Evolutionary conservation across 176 grass and related monocot species (phyloP).

Genomic region (Rhipidocladum racemiflorum): DNA sequence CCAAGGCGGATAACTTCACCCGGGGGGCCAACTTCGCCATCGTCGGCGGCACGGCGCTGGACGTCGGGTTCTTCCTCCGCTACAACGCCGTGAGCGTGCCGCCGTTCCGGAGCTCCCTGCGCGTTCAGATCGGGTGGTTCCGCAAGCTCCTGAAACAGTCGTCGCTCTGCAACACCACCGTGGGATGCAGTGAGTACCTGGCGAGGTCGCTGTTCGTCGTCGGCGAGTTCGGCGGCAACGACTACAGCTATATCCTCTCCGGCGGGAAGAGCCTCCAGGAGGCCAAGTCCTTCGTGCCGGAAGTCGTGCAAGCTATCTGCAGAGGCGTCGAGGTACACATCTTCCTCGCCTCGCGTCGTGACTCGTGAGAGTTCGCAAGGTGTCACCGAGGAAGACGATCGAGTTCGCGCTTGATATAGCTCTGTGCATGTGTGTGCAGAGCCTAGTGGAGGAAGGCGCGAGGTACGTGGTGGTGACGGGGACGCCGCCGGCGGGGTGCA

Average conservation of each 20-base stretch:
- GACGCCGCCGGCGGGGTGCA: slow-evolving; percentile 32
- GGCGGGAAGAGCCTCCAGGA: slow-evolving; percentile 38
- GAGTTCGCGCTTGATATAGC: neutral
- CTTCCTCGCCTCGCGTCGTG: neutral
- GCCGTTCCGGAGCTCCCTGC: slow-evolving; percentile 54
- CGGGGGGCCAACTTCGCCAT: slow-evolving; percentile 66
- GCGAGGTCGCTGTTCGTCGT: slow-evolving; percentile 61
- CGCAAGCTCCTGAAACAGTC: slow-evolving; percentile 5
- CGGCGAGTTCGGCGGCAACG: slow-evolving; percentile 91
- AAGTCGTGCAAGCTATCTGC: slow-evolving; percentile 47
- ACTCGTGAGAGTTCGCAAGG: neutral
- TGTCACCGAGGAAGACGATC: neutral
- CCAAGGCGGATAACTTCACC: slow-evolving; percentile 6
- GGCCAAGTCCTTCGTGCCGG: slow-evolving; percentile 39
- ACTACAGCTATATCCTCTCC: slow-evolving; percentile 59
- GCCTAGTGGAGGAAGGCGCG: slow-evolving; percentile 40
- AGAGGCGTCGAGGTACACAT: slow-evolving; percentile 40
- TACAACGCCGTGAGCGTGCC: slow-evolving; percentile 40
- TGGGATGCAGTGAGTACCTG: slow-evolving; percentile 20
- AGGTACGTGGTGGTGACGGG: slow-evolving; percentile 44
- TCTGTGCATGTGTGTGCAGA: slow-evolving; percentile 11
- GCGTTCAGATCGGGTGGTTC: slow-evolving; percentile 58
- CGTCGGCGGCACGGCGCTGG: slow-evolving; percentile 50
- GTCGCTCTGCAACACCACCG: slow-evolving; percentile 7
- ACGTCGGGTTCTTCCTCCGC: slow-evolving; percentile 46